phyloP scores from a whole-genome alignment of 2,329 filamentous ascomycete genomes.

The Monilinia aucupariae region DNA sequence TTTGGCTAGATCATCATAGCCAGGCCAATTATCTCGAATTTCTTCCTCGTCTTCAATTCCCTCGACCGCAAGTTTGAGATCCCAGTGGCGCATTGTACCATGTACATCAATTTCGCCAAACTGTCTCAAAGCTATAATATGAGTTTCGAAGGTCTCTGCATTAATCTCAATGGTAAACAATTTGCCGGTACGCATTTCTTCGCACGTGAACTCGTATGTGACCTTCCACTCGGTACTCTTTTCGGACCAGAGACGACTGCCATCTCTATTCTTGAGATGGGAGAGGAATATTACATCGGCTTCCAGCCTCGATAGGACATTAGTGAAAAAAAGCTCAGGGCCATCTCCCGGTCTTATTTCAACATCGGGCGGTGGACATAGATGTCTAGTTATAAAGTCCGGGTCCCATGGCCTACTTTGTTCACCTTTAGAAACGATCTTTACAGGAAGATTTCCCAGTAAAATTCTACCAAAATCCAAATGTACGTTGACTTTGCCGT shows the following conservation, averaged over 20 bases:
- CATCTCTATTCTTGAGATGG: constrained; percentile 24
- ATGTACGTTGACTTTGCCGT: constrained; percentile 26
- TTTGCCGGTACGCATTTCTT: constrained; percentile 14
- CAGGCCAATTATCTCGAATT: constrained; percentile 7
- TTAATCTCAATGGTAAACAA: constrained; percentile 31
- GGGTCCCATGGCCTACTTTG: background rate
- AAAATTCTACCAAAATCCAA: constrained; percentile 33
- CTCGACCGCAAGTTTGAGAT: constrained; percentile 27
- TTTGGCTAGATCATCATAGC: constrained; percentile 21
- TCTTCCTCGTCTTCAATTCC: constrained; percentile 20
- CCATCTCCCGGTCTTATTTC: constrained; percentile 5
- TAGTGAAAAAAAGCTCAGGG: constrained; percentile 26
- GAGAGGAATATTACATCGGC: constrained; percentile 28
- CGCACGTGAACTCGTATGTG: constrained; percentile 30
- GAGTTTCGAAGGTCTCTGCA: constrained; percentile 27
- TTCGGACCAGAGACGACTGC: constrained; percentile 26
- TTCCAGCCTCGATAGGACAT: constrained; percentile 27
- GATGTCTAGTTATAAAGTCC: background rate
- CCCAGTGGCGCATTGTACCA: constrained; percentile 32
- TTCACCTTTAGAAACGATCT: constrained; percentile 18
- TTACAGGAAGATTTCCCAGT: constrained; percentile 18
- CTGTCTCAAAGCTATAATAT: constrained; percentile 19
- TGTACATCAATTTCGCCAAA: constrained; percentile 31
- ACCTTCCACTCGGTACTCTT: constrained; percentile 22
- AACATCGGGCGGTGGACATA: constrained; percentile 6